Percentiles rank a stretch among this genome's conserved stretches.
Conservation (phyloP, 495 filamentous ascomycete genomes). For the Parachaetomium inaequale region DNA sequence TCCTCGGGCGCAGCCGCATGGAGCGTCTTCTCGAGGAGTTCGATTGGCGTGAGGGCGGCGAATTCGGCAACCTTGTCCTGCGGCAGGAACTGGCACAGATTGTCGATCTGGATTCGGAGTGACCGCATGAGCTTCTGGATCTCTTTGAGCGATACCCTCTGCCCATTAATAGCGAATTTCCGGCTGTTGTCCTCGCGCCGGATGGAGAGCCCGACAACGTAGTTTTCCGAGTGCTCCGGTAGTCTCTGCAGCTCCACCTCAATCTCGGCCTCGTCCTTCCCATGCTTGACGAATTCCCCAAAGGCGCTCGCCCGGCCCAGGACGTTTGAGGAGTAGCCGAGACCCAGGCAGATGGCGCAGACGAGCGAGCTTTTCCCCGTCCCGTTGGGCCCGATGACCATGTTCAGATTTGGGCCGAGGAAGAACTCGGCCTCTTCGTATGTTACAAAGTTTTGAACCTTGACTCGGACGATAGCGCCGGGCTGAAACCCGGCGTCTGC, state of each 20-base stretch:
- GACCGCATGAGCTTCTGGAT: slow-evolving; percentile 62
- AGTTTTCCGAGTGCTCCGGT: slow-evolving; percentile 54
- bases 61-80: slow-evolving; percentile 97
- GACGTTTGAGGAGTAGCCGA: slow-evolving; percentile 79
- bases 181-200: slow-evolving; percentile 75
- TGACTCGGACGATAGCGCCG: slow-evolving; percentile 86
- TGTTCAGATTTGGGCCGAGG: slow-evolving; percentile 90
- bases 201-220: slow-evolving; percentile 70
- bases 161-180: slow-evolving; percentile 67
- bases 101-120: slow-evolving; percentile 90
- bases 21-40: slow-evolving; percentile 81
- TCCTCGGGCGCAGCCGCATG: slow-evolving; percentile 77
- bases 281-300: slow-evolving; percentile 92
- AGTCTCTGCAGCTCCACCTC: slow-evolving; percentile 80
- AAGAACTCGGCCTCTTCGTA: slow-evolving; percentile 87
- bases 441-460: slow-evolving; percentile 88
- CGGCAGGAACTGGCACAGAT: slow-evolving; percentile 94
- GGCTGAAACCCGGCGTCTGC: slow-evolving; percentile 53
- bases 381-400: slow-evolving; percentile 98
- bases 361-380: slow-evolving; percentile 97
- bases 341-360: slow-evolving; percentile 90
- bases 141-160: slow-evolving; percentile 50
- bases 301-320: slow-evolving; percentile 83
- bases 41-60: slow-evolving; percentile 75
- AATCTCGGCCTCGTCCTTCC: slow-evolving; percentile 68